Base-by-base conservation (phyloP, 768 basidiomycete genomes). In the Collybiopsis luxurians region DNA sequence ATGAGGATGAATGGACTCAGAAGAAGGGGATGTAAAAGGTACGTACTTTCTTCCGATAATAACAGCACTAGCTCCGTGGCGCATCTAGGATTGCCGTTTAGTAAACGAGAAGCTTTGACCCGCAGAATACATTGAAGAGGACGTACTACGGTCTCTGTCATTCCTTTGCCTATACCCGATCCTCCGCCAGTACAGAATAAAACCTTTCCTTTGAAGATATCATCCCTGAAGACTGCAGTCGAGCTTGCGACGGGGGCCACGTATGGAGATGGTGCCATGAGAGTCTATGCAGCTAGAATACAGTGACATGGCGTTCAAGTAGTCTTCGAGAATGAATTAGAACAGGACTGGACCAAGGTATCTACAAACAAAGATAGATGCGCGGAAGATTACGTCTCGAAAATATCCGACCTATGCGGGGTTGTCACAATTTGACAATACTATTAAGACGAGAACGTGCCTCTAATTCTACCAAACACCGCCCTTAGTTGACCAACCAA, bases 181-280 rank as follows among this genome's bases (percentile, higher is more conserved):
- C 90, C 90, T 15, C 93, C 95, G 34, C 94, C 95, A 0, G 94
- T 96, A 73, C 89, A 93, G 73, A 92, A 90, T 2, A 92, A 75
- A 21, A 95, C 92, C 68, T 95, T 97, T 57, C 90, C 93, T 60
- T 86, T 84, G 83, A 96, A 96, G 24, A 97, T 79, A 61, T 90
- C 86, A 1, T 73, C 66, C 63, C 83, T 86, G 80, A 96, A 98
- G 54, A 90, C 74, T 42, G 80, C 65, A 0, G 77, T 79, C 0
- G 89, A 90, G 57, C 76, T 72, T 28, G 74, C 73, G 21, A 79
- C 66, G 0, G 86, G 81, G n/a, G 75, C 71, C 24, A 79, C 70
- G 50, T 80, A 71, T 26, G 69, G 66, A 59, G 64, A 56, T 12
- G 76, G 67, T 9, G 82, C 63, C 82, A 81, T 80, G 49, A 54